These are phyloP conservation scores for Pleurotus djamor DNA, from an alignment of 768 basidiomycete species.

Conservation along the genomic window DNA sequence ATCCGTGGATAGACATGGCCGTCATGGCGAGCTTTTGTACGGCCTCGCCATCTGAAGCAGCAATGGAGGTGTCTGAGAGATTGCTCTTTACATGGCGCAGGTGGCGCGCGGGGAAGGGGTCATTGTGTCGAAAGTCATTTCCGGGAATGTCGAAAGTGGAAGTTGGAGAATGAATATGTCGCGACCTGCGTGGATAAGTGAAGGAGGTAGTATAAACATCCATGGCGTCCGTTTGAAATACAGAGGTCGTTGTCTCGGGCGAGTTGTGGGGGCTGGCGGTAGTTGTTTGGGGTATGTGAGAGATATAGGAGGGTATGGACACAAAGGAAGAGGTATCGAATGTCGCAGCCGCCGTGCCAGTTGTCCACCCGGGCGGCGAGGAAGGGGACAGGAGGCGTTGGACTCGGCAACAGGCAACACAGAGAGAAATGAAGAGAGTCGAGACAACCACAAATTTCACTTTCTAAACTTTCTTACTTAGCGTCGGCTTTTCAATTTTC, in stretches of 20 bases:
- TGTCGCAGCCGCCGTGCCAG: conserved; percentile 30
- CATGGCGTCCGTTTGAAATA: conserved; percentile 45
- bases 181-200: conserved; percentile 83
- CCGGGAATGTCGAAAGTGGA: conserved; percentile 62
- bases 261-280: conserved; percentile 20
- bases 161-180: conserved; percentile 61
- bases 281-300: conserved; percentile 34
- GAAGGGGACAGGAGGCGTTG: conserved; percentile 26
- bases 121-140: conserved; percentile 37
- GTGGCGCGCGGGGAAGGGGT: conserved; percentile 34
- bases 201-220: conserved; percentile 96
- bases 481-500: conserved; percentile 24
- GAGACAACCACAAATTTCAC: conserved; percentile 19
- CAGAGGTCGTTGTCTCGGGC: conserved; percentile 5
- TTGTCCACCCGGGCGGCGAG: conserved; percentile 21
- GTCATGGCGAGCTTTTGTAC: conserved; percentile 78
- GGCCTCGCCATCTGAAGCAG: conserved; percentile 56
- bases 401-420: conserved; percentile 16
- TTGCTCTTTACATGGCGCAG: conserved; percentile 33
- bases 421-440: conserved; percentile 14
- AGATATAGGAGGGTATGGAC: conserved; percentile 49
- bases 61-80: conserved; percentile 33
- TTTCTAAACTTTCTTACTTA: conserved; percentile 19
- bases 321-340: conserved; percentile 49
- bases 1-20: conserved; percentile 78